Evolutionary conservation across 169 alveolate genomes (phyloP).

Genomic region (Cryptosporidium ryanae): DNA sequence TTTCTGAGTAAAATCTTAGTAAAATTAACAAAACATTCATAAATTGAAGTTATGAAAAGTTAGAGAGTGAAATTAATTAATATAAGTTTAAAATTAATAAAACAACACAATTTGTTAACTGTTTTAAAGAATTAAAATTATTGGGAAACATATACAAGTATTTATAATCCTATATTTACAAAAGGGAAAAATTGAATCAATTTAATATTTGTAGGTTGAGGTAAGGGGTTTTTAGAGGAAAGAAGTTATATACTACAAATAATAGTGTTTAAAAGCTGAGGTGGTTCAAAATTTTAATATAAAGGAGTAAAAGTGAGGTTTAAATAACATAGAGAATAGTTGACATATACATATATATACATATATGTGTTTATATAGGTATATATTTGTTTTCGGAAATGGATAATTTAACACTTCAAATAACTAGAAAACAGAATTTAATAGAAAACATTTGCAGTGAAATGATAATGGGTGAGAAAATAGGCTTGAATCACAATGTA

Average conservation of each 20-base stretch:
- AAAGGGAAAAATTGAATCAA: too few relatives aligned
- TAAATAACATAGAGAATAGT: neutral
- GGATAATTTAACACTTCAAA: constrained; percentile 47
- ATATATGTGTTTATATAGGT: neutral
- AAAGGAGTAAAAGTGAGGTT: neutral
- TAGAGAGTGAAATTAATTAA: too few relatives aligned
- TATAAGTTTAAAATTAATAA: too few relatives aligned
- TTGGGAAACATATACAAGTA: too few relatives aligned
- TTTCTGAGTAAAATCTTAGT: neutral
- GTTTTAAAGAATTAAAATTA: too few relatives aligned
- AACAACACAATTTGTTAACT: too few relatives aligned
- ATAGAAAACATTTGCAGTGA: constrained; percentile 38
- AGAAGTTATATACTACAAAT: neutral
- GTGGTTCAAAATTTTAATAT: neutral
- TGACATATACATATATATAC: neutral
- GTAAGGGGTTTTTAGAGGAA: constrained; percentile 31
- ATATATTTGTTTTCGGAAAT: constrained; percentile 26
- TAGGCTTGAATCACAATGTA: constrained; percentile 35
- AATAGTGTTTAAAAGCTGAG: neutral
- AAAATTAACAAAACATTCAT: too few relatives aligned
- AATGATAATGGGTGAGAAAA: constrained; percentile 36
- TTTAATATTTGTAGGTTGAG: constrained; percentile 8
- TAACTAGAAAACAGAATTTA: constrained; percentile 58
- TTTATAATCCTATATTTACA: too few relatives aligned
- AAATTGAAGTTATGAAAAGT: too few relatives aligned